A percentile compares a stretch with the other conserved stretches of the same genome.
phyloP scores from a whole-genome alignment of 345 rosid genomes.

The Crucihimalaya himalaica region DNA sequence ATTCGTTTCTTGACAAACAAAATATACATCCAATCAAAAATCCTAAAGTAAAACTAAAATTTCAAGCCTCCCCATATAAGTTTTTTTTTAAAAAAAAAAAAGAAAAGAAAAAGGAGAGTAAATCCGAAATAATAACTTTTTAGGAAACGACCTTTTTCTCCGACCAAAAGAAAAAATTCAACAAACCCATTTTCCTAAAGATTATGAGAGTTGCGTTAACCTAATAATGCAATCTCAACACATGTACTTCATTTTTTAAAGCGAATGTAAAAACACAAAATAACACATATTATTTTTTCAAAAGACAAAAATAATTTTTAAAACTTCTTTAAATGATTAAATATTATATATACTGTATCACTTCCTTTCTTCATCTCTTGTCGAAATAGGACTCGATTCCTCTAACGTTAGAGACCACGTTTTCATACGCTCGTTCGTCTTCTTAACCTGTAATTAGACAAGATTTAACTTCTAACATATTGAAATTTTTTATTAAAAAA shows the following conservation, averaged over 20 bases:
- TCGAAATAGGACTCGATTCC: constrained; percentile 15
- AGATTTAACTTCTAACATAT: not conserved
- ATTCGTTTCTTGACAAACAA: not conserved
- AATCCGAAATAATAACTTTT: not conserved
- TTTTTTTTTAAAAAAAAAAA: no score
- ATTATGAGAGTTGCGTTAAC: constrained; percentile 29
- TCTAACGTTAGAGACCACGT: constrained; percentile 29
- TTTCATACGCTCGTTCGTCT: constrained; percentile 40
- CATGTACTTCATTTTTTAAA: not conserved
- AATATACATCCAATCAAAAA: not conserved
- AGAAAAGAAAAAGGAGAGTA: no score
- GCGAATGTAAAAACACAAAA: not conserved
- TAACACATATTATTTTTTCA: not conserved
- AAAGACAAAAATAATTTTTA: not conserved
- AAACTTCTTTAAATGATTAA: not conserved
- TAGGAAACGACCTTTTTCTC: not conserved
- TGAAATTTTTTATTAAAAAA: not conserved
- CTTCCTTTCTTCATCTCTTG: constrained; percentile 29
- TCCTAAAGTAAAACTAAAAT: not conserved
- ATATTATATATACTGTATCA: constrained; percentile 13
- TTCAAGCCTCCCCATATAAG: not conserved
- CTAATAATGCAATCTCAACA: constrained; percentile 37
- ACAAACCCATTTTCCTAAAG: not conserved
- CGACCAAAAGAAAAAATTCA: not conserved
- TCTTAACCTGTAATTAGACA: constrained; percentile 29